Evolutionary conservation across 805 yeast species (phyloP).

Genomic region (Millerago galiae): DNA sequence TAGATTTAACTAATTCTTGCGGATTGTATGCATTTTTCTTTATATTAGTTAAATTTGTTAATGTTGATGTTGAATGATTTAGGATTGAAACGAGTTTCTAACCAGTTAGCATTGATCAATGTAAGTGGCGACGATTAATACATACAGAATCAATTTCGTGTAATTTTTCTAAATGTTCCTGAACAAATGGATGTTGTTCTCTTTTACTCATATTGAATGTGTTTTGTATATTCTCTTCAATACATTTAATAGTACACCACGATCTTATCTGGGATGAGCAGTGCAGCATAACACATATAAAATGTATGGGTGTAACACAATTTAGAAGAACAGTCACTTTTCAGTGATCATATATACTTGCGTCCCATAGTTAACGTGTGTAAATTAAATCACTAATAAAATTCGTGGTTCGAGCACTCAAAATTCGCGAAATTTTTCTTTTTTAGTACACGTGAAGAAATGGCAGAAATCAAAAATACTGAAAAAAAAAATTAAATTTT

Average conservation of each 20-base stretch:
- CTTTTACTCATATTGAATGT: constrained; percentile 8
- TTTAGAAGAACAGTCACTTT: constrained; percentile 14
- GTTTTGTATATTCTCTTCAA: too few relatives aligned
- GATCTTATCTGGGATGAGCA: too few relatives aligned
- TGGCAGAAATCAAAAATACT: constrained; percentile 6
- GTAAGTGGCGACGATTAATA: too few relatives aligned
- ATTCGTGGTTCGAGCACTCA: constrained; percentile 6
- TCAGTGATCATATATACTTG: constrained; percentile 15
- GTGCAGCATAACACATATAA: too few relatives aligned
- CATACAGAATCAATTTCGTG: constrained; percentile 40
- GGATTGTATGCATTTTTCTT: constrained; percentile 23
- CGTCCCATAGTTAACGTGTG: constrained; percentile 17
- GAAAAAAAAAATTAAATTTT: neutral
- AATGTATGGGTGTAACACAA: constrained; percentile 3
- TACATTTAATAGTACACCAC: too few relatives aligned
- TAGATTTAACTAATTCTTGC: constrained; percentile 22
- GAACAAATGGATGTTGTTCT: constrained; percentile 32
- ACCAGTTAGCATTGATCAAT: neutral
- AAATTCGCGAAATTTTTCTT: neutral
- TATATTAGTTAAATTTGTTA: constrained; percentile 34
- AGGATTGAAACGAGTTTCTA: constrained; percentile 44
- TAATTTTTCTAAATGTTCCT: constrained; percentile 45
- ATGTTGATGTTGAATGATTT: constrained; percentile 40
- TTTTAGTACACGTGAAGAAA: neutral
- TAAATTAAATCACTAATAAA: constrained; percentile 22